Evolutionary conservation across 1,284 basidiomycete species (phyloP).

Genomic region (Xerocomus nothofagi): DNA sequence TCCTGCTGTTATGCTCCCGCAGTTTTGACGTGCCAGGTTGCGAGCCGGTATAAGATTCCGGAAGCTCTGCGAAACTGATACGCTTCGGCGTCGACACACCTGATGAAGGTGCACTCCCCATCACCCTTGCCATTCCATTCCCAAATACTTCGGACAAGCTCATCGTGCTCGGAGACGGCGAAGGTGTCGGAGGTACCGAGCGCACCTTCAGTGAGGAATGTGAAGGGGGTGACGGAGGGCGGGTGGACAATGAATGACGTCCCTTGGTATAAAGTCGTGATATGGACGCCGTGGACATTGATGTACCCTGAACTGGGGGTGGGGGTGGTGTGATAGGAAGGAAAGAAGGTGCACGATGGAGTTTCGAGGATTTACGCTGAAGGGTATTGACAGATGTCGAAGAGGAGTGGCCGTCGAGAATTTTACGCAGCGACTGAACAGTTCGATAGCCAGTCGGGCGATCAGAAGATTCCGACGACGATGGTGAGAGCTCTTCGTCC

Average conservation of each 20-base stretch:
- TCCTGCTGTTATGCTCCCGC: constrained; percentile 30
- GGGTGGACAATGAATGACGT: constrained; percentile 59
- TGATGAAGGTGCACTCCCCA: constrained; percentile 28
- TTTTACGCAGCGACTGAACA: constrained; percentile 63
- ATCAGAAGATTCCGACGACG: constrained; percentile 45
- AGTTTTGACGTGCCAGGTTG: constrained; percentile 27
- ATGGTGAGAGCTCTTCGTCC: constrained; percentile 52
- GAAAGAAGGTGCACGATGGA: constrained; percentile 26
- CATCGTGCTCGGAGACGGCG: constrained; percentile 33
- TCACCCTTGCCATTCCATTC: constrained; percentile 30
- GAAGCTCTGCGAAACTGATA: constrained; percentile 73
- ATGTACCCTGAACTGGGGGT: constrained; percentile 53
- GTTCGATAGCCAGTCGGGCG: constrained; percentile 57
- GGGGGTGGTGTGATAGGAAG: constrained; percentile 49
- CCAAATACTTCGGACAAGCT: constrained; percentile 36
- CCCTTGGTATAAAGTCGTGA: constrained; percentile 72
- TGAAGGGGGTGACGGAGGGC: constrained; percentile 50
- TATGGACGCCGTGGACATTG: constrained; percentile 70
- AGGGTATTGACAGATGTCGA: constrained; percentile 22
- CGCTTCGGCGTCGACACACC: constrained; percentile 64
- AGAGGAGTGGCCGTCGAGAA: constrained; percentile 58
- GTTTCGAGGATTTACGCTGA: constrained; percentile 13
- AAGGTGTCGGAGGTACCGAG: constrained; percentile 33
- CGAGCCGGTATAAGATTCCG: constrained; percentile 52
- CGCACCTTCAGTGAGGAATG: constrained; percentile 53